Base-by-base conservation (phyloP, 768 basidiomycete genomes). In the Sistotremastrum suecicum region DNA sequence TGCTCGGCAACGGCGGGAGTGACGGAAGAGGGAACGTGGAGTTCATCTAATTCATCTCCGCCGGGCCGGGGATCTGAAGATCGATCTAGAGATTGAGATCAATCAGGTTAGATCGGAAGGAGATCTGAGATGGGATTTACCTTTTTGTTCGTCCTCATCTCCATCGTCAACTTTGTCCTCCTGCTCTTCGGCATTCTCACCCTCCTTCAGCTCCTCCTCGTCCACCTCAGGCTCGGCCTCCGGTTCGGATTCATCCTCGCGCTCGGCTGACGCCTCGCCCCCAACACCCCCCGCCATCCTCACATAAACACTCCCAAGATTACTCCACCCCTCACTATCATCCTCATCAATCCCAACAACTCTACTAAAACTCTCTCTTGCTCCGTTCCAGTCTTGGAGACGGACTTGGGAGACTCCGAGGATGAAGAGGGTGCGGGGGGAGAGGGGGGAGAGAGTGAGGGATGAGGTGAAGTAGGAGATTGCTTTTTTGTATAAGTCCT, bases 321-420 rank as follows among this genome's bases (percentile, higher is more conserved):
- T 99, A 54, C 83, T 94, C 95, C 95, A 98, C 53, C 90, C 94
- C 70, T 98, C 94, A 3, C 78, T 89, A 56, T 99, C 92, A 53
- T 98, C 95, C 48, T 92, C 89, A 49, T 98, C 94, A 48, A 98
- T 80, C 8, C 76, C 67, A 1, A 97, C 91, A 54, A 89, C 90
- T 9, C 92, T 71, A 42, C 67, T 67, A 60, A 98, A 98, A 1
- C 86, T 85, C 39, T 81, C 78, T 46, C 78, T 76, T 2, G 86
- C 94, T 8, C 77, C 80, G 10, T 71, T 72, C 92, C 91, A 98
- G 42, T 79, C 66, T 63, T 95, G 87, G 48, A 68, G 55, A n/a
- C 83, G 72, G 61, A 92, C 77, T 51, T 71, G 80, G 3, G 90
- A 80, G 53, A 94, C 97, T 0, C 95, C 95, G n/a, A 99, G 74